phyloP scores from a whole-genome alignment of 2,329 filamentous ascomycete genomes.

The Monilinia fructicola region DNA sequence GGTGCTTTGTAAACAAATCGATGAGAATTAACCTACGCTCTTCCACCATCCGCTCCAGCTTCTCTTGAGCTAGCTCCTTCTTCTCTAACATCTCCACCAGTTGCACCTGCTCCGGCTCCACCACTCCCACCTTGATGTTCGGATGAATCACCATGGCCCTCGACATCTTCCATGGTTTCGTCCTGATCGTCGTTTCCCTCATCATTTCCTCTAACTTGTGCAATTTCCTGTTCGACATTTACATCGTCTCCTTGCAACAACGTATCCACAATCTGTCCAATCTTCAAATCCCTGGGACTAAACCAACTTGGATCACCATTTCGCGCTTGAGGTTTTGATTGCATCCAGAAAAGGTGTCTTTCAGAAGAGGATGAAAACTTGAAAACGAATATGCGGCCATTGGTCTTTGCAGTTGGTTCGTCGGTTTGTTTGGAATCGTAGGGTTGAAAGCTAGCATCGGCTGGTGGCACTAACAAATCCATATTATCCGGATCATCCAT shows the following conservation, averaged over 20 bases:
- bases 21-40: constrained; percentile 84
- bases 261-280: constrained; percentile 82
- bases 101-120: constrained; percentile 81
- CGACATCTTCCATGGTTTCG: constrained; percentile 77
- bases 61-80: constrained; percentile 87
- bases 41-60: constrained; percentile 91
- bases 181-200: constrained; percentile 62
- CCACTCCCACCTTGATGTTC: constrained; percentile 65
- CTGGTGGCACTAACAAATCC: constrained; percentile 91
- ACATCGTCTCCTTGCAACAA: constrained; percentile 88
- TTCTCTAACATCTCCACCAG: constrained; percentile 85
- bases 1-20: constrained; percentile 31
- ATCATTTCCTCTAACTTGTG: constrained; percentile 56
- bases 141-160: constrained; percentile 60
- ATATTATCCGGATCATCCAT: constrained; percentile 70
- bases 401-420: constrained; percentile 63
- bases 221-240: constrained; percentile 71
- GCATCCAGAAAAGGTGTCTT: constrained; percentile 93
- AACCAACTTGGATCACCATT: constrained; percentile 72
- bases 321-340: constrained; percentile 78
- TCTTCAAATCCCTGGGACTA: constrained; percentile 80
- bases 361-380: constrained; percentile 93
- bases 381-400: constrained; percentile 88
- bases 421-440: constrained; percentile 70
- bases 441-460: constrained; percentile 82